These are phyloP conservation scores for Purshia tridentata DNA, from an alignment of 306 rosid genomes.

Conservation along the genomic window DNA sequence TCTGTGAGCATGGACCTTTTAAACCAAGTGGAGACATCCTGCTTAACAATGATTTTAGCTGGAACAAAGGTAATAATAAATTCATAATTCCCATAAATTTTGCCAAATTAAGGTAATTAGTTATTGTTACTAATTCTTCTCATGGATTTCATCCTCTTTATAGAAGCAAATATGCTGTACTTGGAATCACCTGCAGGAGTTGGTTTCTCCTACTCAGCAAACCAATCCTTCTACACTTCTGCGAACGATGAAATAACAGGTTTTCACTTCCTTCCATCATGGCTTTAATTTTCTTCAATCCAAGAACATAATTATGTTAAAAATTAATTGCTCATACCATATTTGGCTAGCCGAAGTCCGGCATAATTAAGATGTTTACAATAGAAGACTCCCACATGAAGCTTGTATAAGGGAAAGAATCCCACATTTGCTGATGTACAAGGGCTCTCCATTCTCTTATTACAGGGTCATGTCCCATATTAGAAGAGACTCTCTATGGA, in stretches of 20 bases:
- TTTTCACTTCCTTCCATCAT: slow-evolving; percentile 11
- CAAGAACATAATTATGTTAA: not conserved
- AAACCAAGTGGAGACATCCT: slow-evolving; percentile 52
- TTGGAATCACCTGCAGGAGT: slow-evolving; percentile 80
- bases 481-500: no score
- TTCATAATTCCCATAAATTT: no score
- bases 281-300: not conserved
- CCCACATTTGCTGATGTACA: no score
- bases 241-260: slow-evolving; percentile 58
- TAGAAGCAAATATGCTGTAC: slow-evolving; percentile 68
- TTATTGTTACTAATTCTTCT: no score
- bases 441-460: no score
- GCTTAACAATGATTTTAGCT: slow-evolving; percentile 51
- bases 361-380: no score
- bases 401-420: no score
- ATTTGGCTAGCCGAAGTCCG: no score
- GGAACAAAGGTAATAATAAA: slow-evolving; percentile 54
- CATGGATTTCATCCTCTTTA: not conserved
- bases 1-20: slow-evolving; percentile 72
- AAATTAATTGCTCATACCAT: no score
- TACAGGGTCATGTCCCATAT: no score
- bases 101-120: no score
- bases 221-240: slow-evolving; percentile 45
- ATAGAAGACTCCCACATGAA: no score
- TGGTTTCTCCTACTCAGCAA: slow-evolving; percentile 74